Conservation (phyloP, 164 flowering plant species). For the Buxus sempervirens region DNA sequence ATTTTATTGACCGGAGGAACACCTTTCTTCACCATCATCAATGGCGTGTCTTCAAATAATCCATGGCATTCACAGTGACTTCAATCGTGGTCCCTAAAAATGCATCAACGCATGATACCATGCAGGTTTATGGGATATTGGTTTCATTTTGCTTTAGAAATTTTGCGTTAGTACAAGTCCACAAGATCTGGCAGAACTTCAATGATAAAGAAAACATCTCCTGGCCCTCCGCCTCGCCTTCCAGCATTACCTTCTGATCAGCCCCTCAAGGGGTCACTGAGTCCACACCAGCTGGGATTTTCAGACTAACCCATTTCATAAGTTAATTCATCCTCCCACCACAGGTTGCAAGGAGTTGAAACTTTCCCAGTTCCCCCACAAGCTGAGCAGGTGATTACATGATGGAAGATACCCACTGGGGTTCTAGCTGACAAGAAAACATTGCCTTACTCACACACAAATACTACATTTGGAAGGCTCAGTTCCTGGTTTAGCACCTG, state of each 20-base stretch:
- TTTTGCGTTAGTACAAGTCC: too few relatives aligned
- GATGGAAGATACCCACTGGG: slow-evolving; percentile 90
- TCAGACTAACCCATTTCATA: slow-evolving; percentile 80
- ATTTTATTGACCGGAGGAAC: slow-evolving; percentile 70
- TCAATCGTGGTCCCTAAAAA: slow-evolving; percentile 79
- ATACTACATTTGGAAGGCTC: slow-evolving; percentile 61
- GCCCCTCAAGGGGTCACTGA: slow-evolving; percentile 76
- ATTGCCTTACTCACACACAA: slow-evolving; percentile 94
- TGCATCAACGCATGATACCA: slow-evolving; percentile 86
- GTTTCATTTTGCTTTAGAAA: slow-evolving; percentile 85
- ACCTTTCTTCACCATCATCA: slow-evolving; percentile 91
- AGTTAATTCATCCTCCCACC: slow-evolving; percentile 87
- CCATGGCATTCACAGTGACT: slow-evolving; percentile 92
- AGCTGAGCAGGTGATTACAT: slow-evolving; percentile 77
- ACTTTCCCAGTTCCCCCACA: slow-evolving; percentile 82
- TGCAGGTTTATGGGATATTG: slow-evolving; percentile 82
- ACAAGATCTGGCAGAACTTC: slow-evolving; percentile 82
- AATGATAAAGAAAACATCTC: slow-evolving; percentile 76
- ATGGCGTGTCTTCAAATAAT: slow-evolving; percentile 74
- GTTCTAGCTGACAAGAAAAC: slow-evolving; percentile 80
- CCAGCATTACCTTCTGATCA: slow-evolving; percentile 91
- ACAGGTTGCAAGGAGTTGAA: slow-evolving; percentile 74
- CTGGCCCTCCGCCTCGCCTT: slow-evolving; percentile 77
- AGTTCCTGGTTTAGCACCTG: slow-evolving; percentile 93
- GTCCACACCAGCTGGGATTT: slow-evolving; percentile 94